Percentiles rank a stretch among this genome's conserved stretches.
Evolutionary conservation across 2,329 filamentous ascomycete genomes (phyloP).

Genomic region (Pseudofabraea citricarpa): DNA sequence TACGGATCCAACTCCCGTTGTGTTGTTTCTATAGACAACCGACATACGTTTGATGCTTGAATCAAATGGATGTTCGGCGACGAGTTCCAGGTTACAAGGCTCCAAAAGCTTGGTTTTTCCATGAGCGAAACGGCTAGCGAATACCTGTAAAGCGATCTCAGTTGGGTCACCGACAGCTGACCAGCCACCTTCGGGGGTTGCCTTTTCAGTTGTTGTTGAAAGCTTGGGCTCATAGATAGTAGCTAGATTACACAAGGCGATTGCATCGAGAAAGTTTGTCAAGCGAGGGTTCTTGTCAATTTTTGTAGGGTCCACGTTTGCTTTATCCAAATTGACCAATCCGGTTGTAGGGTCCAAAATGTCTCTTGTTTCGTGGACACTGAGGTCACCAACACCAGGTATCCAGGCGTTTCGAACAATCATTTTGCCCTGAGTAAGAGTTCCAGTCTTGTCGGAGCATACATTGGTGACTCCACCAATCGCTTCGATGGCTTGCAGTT

Average conservation of each 20-base stretch:
- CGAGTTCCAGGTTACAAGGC: slow-evolving; percentile 37
- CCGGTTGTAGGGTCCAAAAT: slow-evolving; percentile 59
- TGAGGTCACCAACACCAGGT: slow-evolving; percentile 45
- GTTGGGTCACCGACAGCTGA: slow-evolving; percentile 62
- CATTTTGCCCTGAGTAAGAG: slow-evolving; percentile 49
- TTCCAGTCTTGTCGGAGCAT: slow-evolving; percentile 68
- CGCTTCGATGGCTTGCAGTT: slow-evolving; percentile 60
- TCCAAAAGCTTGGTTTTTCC: slow-evolving; percentile 45
- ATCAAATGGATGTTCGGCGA: slow-evolving; percentile 69
- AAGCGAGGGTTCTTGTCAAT: slow-evolving; percentile 32
- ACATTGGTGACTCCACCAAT: slow-evolving; percentile 67
- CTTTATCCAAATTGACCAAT: slow-evolving; percentile 39
- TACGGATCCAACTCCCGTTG: slow-evolving; percentile 34
- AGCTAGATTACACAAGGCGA: slow-evolving; percentile 58
- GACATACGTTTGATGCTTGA: slow-evolving; percentile 72
- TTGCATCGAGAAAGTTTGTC: slow-evolving; percentile 35
- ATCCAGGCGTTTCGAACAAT: slow-evolving; percentile 55
- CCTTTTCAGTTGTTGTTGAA: slow-evolving; percentile 10
- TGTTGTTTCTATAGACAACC: slow-evolving; percentile 53
- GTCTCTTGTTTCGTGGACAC: slow-evolving; percentile 49
- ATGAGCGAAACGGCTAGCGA: slow-evolving; percentile 63
- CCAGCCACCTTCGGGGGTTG: slow-evolving; percentile 35
- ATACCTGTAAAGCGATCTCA: slow-evolving; percentile 70
- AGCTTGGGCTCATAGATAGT: slow-evolving; percentile 27
- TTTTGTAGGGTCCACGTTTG: slow-evolving; percentile 29